These are phyloP conservation scores for Artemisia tridentata DNA, from an alignment of 129 eudicot species.

Conservation along the genomic window DNA sequence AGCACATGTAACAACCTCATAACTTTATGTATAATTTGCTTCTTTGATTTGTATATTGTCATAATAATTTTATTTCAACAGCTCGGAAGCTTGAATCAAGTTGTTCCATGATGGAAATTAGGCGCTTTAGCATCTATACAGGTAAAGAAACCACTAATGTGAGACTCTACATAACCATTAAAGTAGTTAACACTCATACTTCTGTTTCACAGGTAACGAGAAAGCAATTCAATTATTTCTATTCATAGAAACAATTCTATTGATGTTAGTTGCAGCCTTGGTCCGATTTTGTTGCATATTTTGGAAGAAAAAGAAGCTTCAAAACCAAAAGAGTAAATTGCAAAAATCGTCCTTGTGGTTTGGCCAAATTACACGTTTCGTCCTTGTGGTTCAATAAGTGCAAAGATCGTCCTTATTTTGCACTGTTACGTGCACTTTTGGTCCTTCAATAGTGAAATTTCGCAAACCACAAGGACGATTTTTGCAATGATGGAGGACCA, in stretches of 20 bases:
- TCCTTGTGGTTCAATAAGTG: too few species aligned
- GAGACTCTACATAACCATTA: not conserved
- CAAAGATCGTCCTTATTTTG: too few species aligned
- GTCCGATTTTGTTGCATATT: conserved; percentile 79
- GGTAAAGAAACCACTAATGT: conserved; percentile 35
- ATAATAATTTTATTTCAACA: conserved; percentile 24
- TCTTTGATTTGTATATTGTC: not conserved
- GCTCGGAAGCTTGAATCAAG: conserved; percentile 69
- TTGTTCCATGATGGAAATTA: conserved; percentile 59
- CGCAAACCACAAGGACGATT: too few species aligned
- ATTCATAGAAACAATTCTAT: conserved; percentile 55
- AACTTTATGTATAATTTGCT: not conserved
- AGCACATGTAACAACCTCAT: conserved; percentile 51
- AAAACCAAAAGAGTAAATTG: too few species aligned
- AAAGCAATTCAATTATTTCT: conserved; percentile 62
- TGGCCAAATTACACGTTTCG: too few species aligned
- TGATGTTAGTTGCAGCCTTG: conserved; percentile 51
- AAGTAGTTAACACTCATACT: not conserved
- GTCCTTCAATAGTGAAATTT: too few species aligned
- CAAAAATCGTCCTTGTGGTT: too few species aligned
- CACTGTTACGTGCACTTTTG: too few species aligned
- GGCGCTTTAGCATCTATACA: conserved; percentile 49
- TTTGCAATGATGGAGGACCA: too few species aligned
- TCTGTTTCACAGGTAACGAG: conserved; percentile 54
- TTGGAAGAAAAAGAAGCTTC: conserved; percentile 86